phyloP scores from a whole-genome alignment of 1,284 basidiomycete genomes.

The Pseudomicrostroma phylloplanum region DNA sequence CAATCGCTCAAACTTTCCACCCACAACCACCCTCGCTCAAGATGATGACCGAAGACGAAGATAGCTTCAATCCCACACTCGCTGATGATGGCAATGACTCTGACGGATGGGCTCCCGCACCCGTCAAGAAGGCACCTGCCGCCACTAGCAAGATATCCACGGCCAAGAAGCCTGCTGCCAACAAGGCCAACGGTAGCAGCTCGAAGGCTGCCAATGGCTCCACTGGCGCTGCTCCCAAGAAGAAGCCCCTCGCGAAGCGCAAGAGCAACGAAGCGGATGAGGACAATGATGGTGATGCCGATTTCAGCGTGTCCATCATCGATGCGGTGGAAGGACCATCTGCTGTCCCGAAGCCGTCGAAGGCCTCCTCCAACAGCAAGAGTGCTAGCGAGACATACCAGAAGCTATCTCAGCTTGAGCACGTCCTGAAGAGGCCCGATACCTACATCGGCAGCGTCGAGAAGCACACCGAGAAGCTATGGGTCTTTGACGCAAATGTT shows the following conservation, averaged over 20 bases:
- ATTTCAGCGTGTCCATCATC: conserved; percentile 52
- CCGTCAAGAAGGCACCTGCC: background rate
- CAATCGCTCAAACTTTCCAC: too few species aligned
- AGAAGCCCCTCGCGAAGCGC: conserved; percentile 60
- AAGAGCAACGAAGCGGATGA: conserved; percentile 54
- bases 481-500: conserved; percentile 43
- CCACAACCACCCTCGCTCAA: too few species aligned
- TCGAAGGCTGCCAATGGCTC: background rate
- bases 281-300: conserved; percentile 48
- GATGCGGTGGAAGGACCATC: conserved; percentile 15
- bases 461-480: conserved; percentile 45
- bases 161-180: background rate
- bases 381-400: conserved; percentile 85
- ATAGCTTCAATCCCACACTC: background rate
- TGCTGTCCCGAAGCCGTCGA: background rate
- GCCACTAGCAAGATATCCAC: background rate
- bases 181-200: background rate
- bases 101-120: background rate
- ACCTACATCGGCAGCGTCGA: conserved; percentile 73
- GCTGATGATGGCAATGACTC: background rate
- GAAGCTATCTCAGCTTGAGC: conserved; percentile 94
- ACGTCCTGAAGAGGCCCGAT: conserved; percentile 92
- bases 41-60: conserved; percentile 3
- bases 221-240: conserved; percentile 24
- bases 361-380: conserved; percentile 54